A percentile compares a stretch with the other conserved stretches of the same genome.
phyloP scores from a whole-genome alignment of 208 protist species.

The Trypanosoma congolense region DNA sequence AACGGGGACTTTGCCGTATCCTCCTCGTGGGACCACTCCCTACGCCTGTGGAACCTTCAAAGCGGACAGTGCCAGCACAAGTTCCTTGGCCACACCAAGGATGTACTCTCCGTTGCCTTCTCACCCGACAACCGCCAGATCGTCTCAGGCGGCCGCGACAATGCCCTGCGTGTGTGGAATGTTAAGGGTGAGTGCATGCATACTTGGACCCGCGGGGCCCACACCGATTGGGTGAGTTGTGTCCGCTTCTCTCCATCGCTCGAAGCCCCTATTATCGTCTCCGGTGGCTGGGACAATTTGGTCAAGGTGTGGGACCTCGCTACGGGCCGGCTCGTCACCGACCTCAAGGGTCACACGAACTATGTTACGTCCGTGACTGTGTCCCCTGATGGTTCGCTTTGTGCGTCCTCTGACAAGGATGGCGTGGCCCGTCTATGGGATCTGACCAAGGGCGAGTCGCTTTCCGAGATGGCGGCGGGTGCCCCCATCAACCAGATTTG shows the following conservation, averaged over 20 bases:
- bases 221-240: slow-evolving; percentile 99
- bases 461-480: slow-evolving; percentile 94
- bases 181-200: slow-evolving; percentile 98
- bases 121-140: slow-evolving; percentile 99
- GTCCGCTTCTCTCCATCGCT: slow-evolving; percentile 96
- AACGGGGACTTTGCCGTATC: slow-evolving; percentile 98
- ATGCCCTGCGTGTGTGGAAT: slow-evolving; percentile 98
- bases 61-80: slow-evolving; percentile 90
- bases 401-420: slow-evolving; percentile 99
- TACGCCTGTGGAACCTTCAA: slow-evolving; percentile 98
- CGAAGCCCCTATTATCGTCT: slow-evolving; percentile 94
- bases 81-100: slow-evolving; percentile 98
- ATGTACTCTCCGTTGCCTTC: slow-evolving; percentile 99
- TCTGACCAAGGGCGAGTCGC: slow-evolving; percentile 94
- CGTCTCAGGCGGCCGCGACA: slow-evolving; percentile 97
- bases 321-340: slow-evolving; percentile 90
- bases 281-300: slow-evolving; percentile 96
- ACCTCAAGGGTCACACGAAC: slow-evolving; percentile 96
- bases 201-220: slow-evolving; percentile 90
- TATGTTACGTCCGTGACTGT: slow-evolving; percentile 98
- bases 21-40: slow-evolving; percentile 97
- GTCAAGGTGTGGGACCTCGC: slow-evolving; percentile 98
- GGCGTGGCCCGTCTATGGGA: slow-evolving; percentile 98
- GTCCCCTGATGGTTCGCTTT: slow-evolving; percentile 99
- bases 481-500: slow-evolving; percentile 91